phyloP scores from a whole-genome alignment of 1,139 yeast species.

The Pichia sp. region DNA sequence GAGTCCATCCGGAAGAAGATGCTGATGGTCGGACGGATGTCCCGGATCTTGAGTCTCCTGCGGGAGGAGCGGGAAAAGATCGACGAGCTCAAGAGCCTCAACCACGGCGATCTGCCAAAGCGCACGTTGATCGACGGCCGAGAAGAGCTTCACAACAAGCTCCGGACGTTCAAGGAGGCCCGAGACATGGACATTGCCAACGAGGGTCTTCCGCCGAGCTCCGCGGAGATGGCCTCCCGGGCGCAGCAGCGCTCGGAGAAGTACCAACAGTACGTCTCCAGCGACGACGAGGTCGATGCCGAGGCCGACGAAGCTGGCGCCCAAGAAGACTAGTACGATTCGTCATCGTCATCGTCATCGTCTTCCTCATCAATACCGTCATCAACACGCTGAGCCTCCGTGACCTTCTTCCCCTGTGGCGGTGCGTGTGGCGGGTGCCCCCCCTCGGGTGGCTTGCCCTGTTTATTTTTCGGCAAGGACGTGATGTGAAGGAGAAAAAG shows the following conservation, averaged over 20 bases:
- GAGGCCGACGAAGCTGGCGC: not conserved
- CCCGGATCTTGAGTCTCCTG: constrained; percentile 85
- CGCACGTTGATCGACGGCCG: constrained; percentile 80
- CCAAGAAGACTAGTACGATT: not conserved
- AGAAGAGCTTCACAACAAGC: constrained; percentile 67
- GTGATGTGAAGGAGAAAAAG: not conserved
- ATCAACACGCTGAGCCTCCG: too few species aligned
- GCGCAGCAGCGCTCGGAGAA: constrained; percentile 19
- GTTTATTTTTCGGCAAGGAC: not conserved
- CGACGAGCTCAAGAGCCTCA: constrained; percentile 51
- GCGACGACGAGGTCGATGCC: not conserved
- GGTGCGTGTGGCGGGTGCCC: too few species aligned
- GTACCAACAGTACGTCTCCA: not conserved
- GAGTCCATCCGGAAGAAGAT: constrained; percentile 79
- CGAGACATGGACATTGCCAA: constrained; percentile 70
- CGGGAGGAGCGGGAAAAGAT: constrained; percentile 89
- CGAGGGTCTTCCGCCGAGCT: constrained; percentile 84
- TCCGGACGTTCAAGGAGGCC: constrained; percentile 76
- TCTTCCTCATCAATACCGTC: too few species aligned
- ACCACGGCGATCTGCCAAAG: constrained; percentile 59
- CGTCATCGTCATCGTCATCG: too few species aligned
- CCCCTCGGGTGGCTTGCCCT: too few species aligned
- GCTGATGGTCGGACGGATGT: constrained; percentile 88
- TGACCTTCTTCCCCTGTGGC: too few species aligned
- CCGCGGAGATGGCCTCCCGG: constrained; percentile 42